Evolutionary conservation across 129 eudicot genomes (phyloP), one percentile per base, ranked within the genome.

Genomic region (Pittosporum tobira): DNA sequence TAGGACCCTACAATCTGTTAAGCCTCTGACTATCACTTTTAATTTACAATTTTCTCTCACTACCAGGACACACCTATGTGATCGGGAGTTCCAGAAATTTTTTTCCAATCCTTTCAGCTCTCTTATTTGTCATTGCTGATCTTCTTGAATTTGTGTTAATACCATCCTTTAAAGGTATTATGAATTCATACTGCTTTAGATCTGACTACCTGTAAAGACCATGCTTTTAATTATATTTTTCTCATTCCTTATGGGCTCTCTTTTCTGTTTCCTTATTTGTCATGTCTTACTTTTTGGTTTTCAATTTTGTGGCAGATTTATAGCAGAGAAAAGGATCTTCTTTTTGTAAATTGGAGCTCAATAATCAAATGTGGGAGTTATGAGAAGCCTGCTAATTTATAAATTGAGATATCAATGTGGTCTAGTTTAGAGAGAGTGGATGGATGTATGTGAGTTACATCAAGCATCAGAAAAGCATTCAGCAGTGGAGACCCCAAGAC

Each of bases 381-480:
- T 42, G 36, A 50, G 61, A 66, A 57, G 73, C 50, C 66, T 56
- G 62, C 27, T 25, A 56, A 29, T 78, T 75, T 57, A 23, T 66
- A 66, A 67, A 27, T 59, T 64, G 65, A 64, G 68, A 57, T 70
- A 68, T 77, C 84, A 78, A 86, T 83, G 94, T 73, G 84, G 86
- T 79, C 63, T 73, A 72, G 71, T 81, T 65, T 77, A 66, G 84
- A 61, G 57, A 55, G 77, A 78, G 82, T 87, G 84, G 74, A 93
- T 93, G 99, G 99, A 93, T 68, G 79, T 66, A 59, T 67, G 43
- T 75, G 80, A 87, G 74, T 88, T 82, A 66, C 59, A 74, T 79
- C 74, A 72, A 72, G 75, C 68, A 77, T 76, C 81, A 60, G 27
- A 46, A 40, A 81, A 75, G 71, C 69, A 61, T 12, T 51, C 75